Conservation (phyloP, 176 grass and related monocot species). For the Aegilops longissima region DNA sequence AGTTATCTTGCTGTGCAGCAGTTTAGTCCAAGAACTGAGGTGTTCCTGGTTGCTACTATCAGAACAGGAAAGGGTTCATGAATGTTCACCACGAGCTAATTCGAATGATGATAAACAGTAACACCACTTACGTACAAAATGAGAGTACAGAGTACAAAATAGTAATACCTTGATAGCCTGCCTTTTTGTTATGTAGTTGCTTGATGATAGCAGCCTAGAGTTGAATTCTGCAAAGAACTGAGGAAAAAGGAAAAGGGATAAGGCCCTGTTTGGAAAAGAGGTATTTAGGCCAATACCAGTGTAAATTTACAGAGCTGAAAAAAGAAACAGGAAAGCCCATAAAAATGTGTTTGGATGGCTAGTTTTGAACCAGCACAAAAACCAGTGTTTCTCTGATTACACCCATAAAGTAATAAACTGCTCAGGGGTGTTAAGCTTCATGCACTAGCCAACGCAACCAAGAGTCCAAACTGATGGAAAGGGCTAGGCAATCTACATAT, state of each 20-base stretch:
- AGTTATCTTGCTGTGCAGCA: background rate
- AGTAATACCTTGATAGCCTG: slow-evolving; percentile 90
- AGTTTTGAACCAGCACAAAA: too few relatives aligned
- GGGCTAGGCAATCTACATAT: too few relatives aligned
- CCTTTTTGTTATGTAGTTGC: slow-evolving; percentile 92
- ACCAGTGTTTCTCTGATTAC: too few relatives aligned
- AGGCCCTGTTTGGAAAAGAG: background rate
- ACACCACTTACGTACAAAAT: background rate
- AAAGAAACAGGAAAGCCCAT: too few relatives aligned
- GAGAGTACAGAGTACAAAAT: slow-evolving; percentile 1
- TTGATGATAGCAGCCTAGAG: slow-evolving; percentile 78
- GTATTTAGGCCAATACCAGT: background rate
- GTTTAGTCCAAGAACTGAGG: background rate
- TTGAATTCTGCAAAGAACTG: slow-evolving; percentile 98
- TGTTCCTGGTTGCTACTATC: background rate
- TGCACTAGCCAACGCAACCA: too few relatives aligned
- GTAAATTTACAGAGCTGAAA: background rate
- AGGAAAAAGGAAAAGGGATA: slow-evolving; percentile 25
- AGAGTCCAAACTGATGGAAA: too few relatives aligned
- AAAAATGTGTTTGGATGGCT: too few relatives aligned
- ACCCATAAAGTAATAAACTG: too few relatives aligned
- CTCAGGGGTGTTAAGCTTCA: too few relatives aligned
- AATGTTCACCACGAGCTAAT: slow-evolving; percentile 1
- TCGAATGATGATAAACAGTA: slow-evolving; percentile 1
- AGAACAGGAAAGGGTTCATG: background rate